These are phyloP conservation scores for Argentina anserina DNA, from an alignment of 306 rosid species.

Conservation along the genomic window DNA sequence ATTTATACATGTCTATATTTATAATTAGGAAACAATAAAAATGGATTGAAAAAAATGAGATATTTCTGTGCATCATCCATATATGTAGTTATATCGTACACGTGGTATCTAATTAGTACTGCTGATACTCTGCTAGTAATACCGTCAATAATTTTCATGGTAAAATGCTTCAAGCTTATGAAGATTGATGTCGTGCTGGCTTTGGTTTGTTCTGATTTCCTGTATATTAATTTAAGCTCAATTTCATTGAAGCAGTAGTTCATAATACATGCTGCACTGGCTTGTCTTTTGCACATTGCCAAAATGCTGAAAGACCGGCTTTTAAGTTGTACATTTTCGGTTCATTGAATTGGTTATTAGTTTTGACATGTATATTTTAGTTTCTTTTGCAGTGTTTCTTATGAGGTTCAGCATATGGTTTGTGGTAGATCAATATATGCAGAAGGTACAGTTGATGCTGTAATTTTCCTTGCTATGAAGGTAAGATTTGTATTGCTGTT, in stretches of 20 bases:
- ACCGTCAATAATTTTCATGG: neutral
- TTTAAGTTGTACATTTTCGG: no score
- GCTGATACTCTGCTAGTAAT: no score
- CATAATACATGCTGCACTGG: no score
- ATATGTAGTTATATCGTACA: no score
- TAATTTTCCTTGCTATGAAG: constrained; percentile 75
- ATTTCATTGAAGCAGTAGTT: neutral
- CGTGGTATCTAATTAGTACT: no score
- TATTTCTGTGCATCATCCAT: neutral
- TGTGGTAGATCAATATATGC: constrained; percentile 97
- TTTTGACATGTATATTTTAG: no score
- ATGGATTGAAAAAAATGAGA: neutral
- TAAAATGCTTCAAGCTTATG: neutral
- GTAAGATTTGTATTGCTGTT: constrained; percentile 34
- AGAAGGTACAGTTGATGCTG: constrained; percentile 90
- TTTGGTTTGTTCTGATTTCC: neutral
- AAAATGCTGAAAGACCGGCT: no score
- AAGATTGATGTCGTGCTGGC: neutral
- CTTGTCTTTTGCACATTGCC: no score
- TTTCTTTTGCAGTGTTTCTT: constrained; percentile 65
- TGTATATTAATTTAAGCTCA: neutral
- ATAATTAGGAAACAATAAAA: no score
- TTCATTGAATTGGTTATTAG: no score
- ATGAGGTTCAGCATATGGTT: constrained; percentile 93
- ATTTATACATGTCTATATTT: no score